phyloP scores from a whole-genome alignment of 129 eudicot species.

The Flaveria brownii region DNA sequence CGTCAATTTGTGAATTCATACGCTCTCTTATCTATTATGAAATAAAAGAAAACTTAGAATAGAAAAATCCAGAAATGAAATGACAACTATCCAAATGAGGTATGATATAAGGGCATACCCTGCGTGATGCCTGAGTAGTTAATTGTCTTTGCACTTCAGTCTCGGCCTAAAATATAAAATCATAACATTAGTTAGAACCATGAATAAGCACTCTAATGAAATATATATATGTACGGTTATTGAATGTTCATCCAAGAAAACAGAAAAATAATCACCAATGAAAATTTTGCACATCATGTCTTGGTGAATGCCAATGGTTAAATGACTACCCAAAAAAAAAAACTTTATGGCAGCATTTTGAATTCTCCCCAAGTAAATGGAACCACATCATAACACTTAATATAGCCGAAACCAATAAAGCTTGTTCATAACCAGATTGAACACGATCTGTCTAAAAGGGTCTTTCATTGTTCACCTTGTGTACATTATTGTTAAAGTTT shows the following conservation, averaged over 20 bases:
- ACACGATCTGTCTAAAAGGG: not conserved
- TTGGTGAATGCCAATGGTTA: not conserved
- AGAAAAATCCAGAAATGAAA: not conserved
- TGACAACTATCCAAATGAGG: not conserved
- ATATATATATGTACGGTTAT: not conserved
- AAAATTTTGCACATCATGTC: not conserved
- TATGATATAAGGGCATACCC: slow-evolving; percentile 28
- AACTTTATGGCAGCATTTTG: not conserved
- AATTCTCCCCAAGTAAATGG: not conserved
- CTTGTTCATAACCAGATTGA: slow-evolving; percentile 1
- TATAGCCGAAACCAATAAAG: not conserved
- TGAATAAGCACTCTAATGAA: not conserved
- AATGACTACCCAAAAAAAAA: not conserved
- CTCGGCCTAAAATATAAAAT: slow-evolving; percentile 34
- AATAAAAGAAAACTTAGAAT: slow-evolving; percentile 5
- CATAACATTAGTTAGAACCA: slow-evolving; percentile 1
- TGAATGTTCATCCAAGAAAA: not conserved
- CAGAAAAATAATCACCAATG: not conserved
- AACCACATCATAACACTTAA: not conserved
- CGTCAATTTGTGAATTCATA: slow-evolving; percentile 40
- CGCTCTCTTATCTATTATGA: slow-evolving; percentile 35
- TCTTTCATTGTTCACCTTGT: not conserved
- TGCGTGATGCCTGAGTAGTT: slow-evolving; percentile 43
- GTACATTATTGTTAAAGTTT: not conserved
- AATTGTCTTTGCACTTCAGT: slow-evolving; percentile 40